Percentiles rank a stretch among this genome's conserved stretches.
phyloP scores from a whole-genome alignment of 805 yeast species.

The Saccharomycopsis sp. region DNA sequence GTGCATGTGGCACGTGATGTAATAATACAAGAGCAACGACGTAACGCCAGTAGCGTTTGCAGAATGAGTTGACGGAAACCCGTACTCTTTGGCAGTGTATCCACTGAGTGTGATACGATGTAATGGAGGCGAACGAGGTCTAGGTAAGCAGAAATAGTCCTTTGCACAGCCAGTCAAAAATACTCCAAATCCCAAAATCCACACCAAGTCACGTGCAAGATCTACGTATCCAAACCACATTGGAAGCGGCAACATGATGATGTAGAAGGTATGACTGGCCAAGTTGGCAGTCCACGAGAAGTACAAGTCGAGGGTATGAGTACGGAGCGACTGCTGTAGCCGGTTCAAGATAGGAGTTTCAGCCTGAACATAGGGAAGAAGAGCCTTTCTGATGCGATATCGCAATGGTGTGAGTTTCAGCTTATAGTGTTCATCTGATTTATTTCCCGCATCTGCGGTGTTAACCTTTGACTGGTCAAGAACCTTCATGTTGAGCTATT shows the following conservation, averaged over 20 bases:
- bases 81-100: slow-evolving; percentile 90
- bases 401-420: slow-evolving; percentile 49
- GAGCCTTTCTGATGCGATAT: slow-evolving; percentile 43
- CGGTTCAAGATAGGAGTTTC: slow-evolving; percentile 58
- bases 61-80: slow-evolving; percentile 91
- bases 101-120: slow-evolving; percentile 84
- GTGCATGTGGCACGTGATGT: slow-evolving; percentile 11
- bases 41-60: slow-evolving; percentile 89
- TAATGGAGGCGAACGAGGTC: slow-evolving; percentile 90
- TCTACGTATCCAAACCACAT: slow-evolving; percentile 67
- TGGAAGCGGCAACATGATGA: slow-evolving; percentile 78
- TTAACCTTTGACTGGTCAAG: background rate
- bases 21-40: slow-evolving; percentile 36
- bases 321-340: slow-evolving; percentile 49
- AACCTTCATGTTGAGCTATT: background rate
- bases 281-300: slow-evolving; percentile 84
- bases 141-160: slow-evolving; percentile 82
- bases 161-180: slow-evolving; percentile 68
- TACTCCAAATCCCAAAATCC: slow-evolving; percentile 51
- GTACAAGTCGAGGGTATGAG: slow-evolving; percentile 54
- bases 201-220: slow-evolving; percentile 63
- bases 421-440: slow-evolving; percentile 59
- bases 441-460: slow-evolving; percentile 65
- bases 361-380: slow-evolving; percentile 50
- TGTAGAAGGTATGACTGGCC: slow-evolving; percentile 92